Evolutionary conservation across 78 protist genomes (phyloP), one percentile per base, ranked within the genome.

Genomic region (Pigoraptor vietnamica): DNA sequence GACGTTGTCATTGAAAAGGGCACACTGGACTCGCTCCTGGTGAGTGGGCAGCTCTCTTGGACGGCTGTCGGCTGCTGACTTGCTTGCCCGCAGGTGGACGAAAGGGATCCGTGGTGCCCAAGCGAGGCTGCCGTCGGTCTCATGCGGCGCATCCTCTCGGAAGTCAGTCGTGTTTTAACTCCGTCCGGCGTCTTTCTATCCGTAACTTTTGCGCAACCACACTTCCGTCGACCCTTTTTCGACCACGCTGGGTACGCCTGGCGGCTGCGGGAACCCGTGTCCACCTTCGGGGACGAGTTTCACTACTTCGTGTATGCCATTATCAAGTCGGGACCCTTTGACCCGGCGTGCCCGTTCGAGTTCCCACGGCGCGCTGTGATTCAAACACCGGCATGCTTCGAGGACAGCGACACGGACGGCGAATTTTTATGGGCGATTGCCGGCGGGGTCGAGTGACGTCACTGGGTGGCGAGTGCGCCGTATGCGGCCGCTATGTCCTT

Each of bases 1-100:
- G 93, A 91, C 86, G 89, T 91, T 91, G 93, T 91, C 24, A 37
- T 91, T 36, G 93, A 91, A 84, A 91, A 91, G 35, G 93, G 93
- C 32, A 86, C 93, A 9, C 1, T 91, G 0, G 93, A 91, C 39
- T 56, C 89, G 24, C 88, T 91, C 23, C 32, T 91, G 40, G 93
- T 91, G n/a, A 32, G 37, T 81, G n/a, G 35, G 14, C 48, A 48
- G 67, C 14, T 48, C 29, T 48, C 67, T 48, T n/a, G n/a, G n/a
- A n/a, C n/a, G n/a, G n/a, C n/a, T n/a, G n/a, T n/a, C n/a, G n/a
- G n/a, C n/a, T n/a, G n/a, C n/a, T n/a, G n/a, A n/a, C n/a, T n/a
- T n/a, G n/a, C n/a, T n/a, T n/a, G n/a, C n/a, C 21, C 1, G 84
- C 32, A 79, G 84, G 84, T 83, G 39, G 88, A 83, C 88, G 39